These are phyloP conservation scores for Coemansia sp. DNA, from an alignment of 192 early-diverging fungal genomes.

Conservation along the genomic window DNA sequence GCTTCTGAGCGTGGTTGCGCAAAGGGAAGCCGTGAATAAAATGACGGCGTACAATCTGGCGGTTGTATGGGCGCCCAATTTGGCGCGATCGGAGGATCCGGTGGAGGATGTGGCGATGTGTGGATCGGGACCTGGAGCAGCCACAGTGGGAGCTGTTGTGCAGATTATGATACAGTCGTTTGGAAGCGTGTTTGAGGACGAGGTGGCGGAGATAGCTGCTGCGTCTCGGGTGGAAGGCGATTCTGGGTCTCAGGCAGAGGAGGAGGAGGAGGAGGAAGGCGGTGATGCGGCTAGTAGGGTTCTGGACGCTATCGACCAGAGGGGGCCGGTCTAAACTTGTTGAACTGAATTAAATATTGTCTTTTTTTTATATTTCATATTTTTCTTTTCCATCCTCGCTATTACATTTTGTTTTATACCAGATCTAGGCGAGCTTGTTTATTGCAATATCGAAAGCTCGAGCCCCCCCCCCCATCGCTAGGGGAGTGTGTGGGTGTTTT, in stretches of 20 bases:
- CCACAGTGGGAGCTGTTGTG: constrained; percentile 35
- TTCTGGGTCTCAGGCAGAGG: too few relatives aligned
- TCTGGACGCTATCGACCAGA: constrained; percentile 24
- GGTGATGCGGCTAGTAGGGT: constrained; percentile 14
- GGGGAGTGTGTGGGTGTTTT: too few relatives aligned
- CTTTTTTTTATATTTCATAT: neutral
- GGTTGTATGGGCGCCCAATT: constrained; percentile 83
- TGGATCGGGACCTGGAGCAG: constrained; percentile 12
- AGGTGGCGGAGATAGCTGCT: constrained; percentile 18
- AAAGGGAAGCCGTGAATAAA: constrained; percentile 61
- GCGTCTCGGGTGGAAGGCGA: neutral
- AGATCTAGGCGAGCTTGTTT: neutral
- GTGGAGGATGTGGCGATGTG: constrained; percentile 49
- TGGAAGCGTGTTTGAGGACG: constrained; percentile 30
- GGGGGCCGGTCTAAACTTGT: too few relatives aligned
- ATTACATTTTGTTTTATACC: neutral
- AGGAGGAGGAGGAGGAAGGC: too few relatives aligned
- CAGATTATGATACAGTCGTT: constrained; percentile 38
- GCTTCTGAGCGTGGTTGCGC: constrained; percentile 67
- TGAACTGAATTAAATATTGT: too few relatives aligned
- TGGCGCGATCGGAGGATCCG: constrained; percentile 59
- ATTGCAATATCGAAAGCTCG: neutral
- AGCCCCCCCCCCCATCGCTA: too few relatives aligned
- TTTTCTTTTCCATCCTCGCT: neutral
- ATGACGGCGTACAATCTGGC: constrained; percentile 86